Conservation (phyloP, 176 grass and related monocot species). For the Pontederia paniculata region DNA sequence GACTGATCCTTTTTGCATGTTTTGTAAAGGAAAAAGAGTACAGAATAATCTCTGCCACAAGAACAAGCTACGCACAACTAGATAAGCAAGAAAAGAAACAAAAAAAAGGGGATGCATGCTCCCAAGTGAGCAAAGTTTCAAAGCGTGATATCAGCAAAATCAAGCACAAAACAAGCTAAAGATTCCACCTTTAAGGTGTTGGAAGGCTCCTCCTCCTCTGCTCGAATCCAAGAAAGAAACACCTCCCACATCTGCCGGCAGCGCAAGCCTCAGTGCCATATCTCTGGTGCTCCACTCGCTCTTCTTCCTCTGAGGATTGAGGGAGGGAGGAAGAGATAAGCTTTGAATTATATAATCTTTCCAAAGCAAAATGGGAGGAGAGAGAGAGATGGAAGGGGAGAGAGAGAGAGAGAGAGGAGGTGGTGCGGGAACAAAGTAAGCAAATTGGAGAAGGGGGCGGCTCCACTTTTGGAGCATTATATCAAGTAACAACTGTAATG, state of each 20-base stretch:
- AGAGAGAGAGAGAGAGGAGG: not conserved
- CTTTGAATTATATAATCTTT: not conserved
- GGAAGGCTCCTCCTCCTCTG: conserved; percentile 26
- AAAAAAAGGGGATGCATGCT: too few relatives aligned
- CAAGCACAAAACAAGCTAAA: conserved; percentile 20
- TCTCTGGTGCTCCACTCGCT: not conserved
- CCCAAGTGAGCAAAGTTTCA: too few relatives aligned
- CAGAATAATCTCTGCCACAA: too few relatives aligned
- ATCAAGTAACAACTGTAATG: too few relatives aligned
- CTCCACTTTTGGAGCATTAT: too few relatives aligned
- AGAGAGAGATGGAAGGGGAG: not conserved
- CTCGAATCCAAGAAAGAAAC: conserved; percentile 55
- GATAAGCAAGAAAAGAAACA: too few relatives aligned
- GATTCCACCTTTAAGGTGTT: conserved; percentile 50
- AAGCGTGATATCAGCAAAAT: too few relatives aligned
- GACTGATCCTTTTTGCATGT: too few relatives aligned
- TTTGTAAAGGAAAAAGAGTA: too few relatives aligned
- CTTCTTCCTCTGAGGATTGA: not conserved
- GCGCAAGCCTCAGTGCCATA: conserved; percentile 61
- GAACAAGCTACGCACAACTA: too few relatives aligned
- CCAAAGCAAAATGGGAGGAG: not conserved
- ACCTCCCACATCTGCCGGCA: conserved; percentile 38
- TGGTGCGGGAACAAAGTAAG: not conserved
- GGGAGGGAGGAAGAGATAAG: not conserved
- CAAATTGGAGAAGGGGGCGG: too few relatives aligned